phyloP scores from a whole-genome alignment of 2,329 filamentous ascomycete genomes.

The Alternaria alternata region DNA sequence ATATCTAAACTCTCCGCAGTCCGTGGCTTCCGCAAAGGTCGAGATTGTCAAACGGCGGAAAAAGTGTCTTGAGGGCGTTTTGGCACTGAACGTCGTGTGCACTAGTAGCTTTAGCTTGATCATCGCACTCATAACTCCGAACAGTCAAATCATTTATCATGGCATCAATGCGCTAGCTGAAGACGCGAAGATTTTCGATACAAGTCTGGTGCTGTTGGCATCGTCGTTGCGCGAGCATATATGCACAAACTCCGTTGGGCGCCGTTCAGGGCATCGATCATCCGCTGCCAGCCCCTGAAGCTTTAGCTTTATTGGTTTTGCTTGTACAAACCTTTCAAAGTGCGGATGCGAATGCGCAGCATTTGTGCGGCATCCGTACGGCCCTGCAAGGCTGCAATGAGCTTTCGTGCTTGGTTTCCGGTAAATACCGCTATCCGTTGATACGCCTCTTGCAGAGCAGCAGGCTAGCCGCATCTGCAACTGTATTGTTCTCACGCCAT shows the following conservation, averaged over 20 bases:
- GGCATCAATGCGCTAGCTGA: neutral
- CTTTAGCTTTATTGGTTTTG: slow-evolving; percentile 5
- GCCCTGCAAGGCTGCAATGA: neutral
- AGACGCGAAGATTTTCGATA: neutral
- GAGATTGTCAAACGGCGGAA: slow-evolving; percentile 3
- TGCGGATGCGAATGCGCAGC: neutral
- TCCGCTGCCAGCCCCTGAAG: neutral
- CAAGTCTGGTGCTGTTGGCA: neutral
- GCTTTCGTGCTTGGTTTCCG: neutral
- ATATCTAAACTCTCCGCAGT: slow-evolving; percentile 10
- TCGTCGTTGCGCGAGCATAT: neutral
- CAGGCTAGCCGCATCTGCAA: slow-evolving; percentile 7
- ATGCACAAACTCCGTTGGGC: neutral
- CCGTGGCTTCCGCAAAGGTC: slow-evolving; percentile 4
- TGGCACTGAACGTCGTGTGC: neutral
- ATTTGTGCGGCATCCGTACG: neutral
- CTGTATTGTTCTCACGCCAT: slow-evolving; percentile 15
- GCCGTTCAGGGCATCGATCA: neutral
- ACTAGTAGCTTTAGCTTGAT: neutral
- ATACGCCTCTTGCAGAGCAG: slow-evolving; percentile 5
- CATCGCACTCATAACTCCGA: neutral
- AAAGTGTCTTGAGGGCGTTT: neutral
- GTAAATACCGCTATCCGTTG: slow-evolving; percentile 10
- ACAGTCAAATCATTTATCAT: neutral
- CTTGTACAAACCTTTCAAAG: neutral